phyloP scores from a whole-genome alignment of 1,284 basidiomycete species.

The Fomes fomentarius region DNA sequence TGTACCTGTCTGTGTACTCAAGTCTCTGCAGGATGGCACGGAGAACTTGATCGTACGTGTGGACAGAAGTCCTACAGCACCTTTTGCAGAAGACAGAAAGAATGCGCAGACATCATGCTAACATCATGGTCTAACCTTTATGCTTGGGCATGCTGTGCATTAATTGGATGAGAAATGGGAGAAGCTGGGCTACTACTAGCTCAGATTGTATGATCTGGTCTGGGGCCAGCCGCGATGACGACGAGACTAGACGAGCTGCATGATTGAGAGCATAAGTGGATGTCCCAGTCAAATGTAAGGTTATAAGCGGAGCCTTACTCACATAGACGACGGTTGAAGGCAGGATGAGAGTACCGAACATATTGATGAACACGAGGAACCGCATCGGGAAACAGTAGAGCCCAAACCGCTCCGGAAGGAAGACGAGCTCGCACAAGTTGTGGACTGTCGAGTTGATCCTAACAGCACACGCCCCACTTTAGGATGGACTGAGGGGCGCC shows the following conservation, averaged over 20 bases:
- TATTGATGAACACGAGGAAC: constrained; percentile 95
- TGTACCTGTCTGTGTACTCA: too few species aligned
- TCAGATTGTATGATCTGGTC: too few species aligned
- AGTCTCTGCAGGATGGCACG: too few species aligned
- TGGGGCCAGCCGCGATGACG: constrained; percentile 71
- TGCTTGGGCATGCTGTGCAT: too few species aligned
- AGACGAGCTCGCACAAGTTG: constrained; percentile 91
- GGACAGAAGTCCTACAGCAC: too few species aligned
- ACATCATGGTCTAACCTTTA: too few species aligned
- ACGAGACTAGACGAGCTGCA: constrained; percentile 86
- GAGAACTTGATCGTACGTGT: too few species aligned
- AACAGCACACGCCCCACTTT: constrained; percentile 89
- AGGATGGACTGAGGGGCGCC: too few species aligned
- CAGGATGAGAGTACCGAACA: constrained; percentile 92
- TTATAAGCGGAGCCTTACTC: constrained; percentile 39
- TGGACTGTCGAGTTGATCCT: constrained; percentile 99
- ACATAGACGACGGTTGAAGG: constrained; percentile 95
- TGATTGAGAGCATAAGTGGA: constrained; percentile 7
- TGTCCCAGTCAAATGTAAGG: constrained; percentile 3
- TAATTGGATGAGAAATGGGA: too few species aligned
- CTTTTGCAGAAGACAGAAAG: too few species aligned
- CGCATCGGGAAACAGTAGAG: constrained; percentile 99
- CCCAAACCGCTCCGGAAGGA: constrained; percentile 90
- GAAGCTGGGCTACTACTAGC: too few species aligned
- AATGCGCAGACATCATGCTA: too few species aligned